A percentile compares a stretch with the other conserved stretches of the same genome.
Evolutionary conservation across 73 alveolate genomes (phyloP).

Genomic region (Paramecium pentaurelia): DNA sequence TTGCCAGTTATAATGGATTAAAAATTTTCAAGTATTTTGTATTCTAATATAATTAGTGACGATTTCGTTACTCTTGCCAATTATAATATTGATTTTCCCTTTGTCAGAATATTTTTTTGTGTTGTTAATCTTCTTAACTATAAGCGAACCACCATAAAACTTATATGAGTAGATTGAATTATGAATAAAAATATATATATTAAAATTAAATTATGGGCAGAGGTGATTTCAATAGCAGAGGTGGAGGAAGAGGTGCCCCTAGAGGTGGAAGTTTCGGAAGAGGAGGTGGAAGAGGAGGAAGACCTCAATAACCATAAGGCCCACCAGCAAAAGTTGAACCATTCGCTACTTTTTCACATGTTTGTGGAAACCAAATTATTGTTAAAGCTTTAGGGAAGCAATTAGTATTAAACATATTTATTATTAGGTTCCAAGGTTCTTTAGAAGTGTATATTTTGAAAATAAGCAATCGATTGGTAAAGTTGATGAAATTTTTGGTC

Average conservation of each 20-base stretch:
- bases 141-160: not conserved
- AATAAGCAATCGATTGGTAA: slow-evolving; percentile 51
- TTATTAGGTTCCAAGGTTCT: slow-evolving; percentile 60
- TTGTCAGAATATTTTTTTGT: not conserved
- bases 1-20: not conserved
- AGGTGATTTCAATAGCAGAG: slow-evolving; percentile 42
- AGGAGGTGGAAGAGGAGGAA: slow-evolving; percentile 61
- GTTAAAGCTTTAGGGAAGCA: slow-evolving; percentile 5
- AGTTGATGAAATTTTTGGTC: slow-evolving; percentile 61
- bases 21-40: not conserved
- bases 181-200: not conserved
- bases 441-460: slow-evolving; percentile 57
- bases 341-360: slow-evolving; percentile 45
- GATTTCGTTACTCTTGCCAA: not conserved
- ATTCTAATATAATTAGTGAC: not conserved
- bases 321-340: slow-evolving; percentile 63
- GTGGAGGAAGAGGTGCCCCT: slow-evolving; percentile 55
- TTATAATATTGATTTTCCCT: not conserved
- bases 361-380: slow-evolving; percentile 59
- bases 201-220: slow-evolving; percentile 51
- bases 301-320: slow-evolving; percentile 32
- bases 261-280: slow-evolving; percentile 48
- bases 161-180: not conserved
- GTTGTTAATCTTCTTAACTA: not conserved
- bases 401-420: not conserved